phyloP scores from a whole-genome alignment of 1,284 basidiomycete genomes.

The Chondrostereum purpureum region DNA sequence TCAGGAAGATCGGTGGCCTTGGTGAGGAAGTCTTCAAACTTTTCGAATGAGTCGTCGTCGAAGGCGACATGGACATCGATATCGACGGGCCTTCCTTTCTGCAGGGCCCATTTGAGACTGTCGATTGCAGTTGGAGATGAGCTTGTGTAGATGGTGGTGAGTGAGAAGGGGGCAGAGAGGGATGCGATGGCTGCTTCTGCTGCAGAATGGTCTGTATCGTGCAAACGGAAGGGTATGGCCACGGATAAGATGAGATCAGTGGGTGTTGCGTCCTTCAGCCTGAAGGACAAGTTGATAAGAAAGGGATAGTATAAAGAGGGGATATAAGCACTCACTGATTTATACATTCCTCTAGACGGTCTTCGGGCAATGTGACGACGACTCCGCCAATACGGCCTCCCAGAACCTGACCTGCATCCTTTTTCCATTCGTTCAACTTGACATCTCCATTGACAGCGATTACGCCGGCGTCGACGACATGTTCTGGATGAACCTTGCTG shows the following conservation, averaged over 20 bases:
- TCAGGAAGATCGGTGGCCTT: constrained; percentile 41
- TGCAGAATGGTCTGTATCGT: constrained; percentile 33
- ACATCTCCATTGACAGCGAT: constrained; percentile 34
- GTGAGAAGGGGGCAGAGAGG: constrained; percentile 39
- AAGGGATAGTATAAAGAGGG: background rate
- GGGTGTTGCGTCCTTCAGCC: constrained; percentile 27
- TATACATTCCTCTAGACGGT: constrained; percentile 35
- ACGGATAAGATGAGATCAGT: constrained; percentile 43
- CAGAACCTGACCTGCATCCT: constrained; percentile 40
- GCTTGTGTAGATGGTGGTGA: constrained; percentile 49
- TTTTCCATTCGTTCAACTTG: constrained; percentile 41
- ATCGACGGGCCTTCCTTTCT: constrained; percentile 56
- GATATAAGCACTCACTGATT: constrained; percentile 25
- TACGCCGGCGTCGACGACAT: constrained; percentile 64
- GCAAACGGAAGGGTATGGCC: constrained; percentile 50
- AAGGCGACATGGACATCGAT: constrained; percentile 57
- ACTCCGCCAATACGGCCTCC: constrained; percentile 40
- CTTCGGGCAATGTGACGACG: constrained; percentile 43
- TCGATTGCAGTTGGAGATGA: constrained; percentile 40
- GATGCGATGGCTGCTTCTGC: constrained; percentile 31
- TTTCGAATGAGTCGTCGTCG: constrained; percentile 58
- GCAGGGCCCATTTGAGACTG: constrained; percentile 58
- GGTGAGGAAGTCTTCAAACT: constrained; percentile 67
- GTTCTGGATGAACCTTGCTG: constrained; percentile 52
- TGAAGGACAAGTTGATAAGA: constrained; percentile 15